A percentile compares a stretch with the other conserved stretches of the same genome.
These are phyloP conservation scores for Teunomyces stri DNA, from an alignment of 805 yeast species.

Conservation along the genomic window DNA sequence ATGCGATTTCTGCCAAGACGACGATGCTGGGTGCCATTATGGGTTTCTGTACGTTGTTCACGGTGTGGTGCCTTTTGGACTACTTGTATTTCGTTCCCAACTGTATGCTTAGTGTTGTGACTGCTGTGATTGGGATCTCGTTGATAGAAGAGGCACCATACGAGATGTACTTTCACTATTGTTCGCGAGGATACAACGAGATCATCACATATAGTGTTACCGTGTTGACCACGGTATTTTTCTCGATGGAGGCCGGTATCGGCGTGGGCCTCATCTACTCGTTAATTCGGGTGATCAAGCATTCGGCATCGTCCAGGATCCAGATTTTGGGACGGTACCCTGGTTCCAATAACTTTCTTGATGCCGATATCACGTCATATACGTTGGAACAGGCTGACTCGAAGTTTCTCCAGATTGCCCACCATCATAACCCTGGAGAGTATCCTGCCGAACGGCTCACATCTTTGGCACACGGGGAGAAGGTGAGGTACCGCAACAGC, in stretches of 20 bases:
- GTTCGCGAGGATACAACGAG: conserved; percentile 75
- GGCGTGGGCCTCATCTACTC: conserved; percentile 84
- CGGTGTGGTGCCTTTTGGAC: conserved; percentile 58
- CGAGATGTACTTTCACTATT: conserved; percentile 71
- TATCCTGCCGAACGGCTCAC: not conserved
- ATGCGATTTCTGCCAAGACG: conserved; percentile 79
- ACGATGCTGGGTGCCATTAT: conserved; percentile 80
- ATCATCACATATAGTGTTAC: conserved; percentile 67
- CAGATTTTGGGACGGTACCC: conserved; percentile 70
- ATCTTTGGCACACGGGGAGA: not conserved
- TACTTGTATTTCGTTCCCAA: conserved; percentile 72
- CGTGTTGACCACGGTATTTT: conserved; percentile 56
- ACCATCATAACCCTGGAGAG: not conserved
- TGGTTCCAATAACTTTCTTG: conserved; percentile 38
- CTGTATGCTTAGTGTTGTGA: conserved; percentile 76
- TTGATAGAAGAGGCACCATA: conserved; percentile 79
- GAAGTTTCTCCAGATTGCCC: not conserved
- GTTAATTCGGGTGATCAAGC: conserved; percentile 71
- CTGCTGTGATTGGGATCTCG: conserved; percentile 65
- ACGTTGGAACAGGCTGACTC: conserved; percentile 6
- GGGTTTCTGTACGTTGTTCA: conserved; percentile 71
- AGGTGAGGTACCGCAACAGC: conserved; percentile 2
- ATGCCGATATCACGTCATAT: conserved; percentile 31
- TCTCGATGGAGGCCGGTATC: conserved; percentile 86
- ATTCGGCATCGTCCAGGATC: conserved; percentile 77